Evolutionary conservation across 2,329 filamentous ascomycete genomes (phyloP).

Genomic region (Calonectria hawksworthii): DNA sequence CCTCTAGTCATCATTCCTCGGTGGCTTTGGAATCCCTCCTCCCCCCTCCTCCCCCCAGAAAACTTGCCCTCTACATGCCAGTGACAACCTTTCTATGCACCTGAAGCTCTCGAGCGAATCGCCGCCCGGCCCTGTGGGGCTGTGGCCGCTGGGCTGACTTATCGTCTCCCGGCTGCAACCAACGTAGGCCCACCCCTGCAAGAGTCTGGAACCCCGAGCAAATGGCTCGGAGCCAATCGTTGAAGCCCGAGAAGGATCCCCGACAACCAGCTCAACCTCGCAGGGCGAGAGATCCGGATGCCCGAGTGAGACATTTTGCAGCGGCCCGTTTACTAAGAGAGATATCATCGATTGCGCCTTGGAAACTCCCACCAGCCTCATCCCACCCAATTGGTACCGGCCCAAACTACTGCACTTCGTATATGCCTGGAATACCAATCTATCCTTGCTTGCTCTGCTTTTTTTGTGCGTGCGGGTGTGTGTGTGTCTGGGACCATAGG

Average conservation of each 20-base stretch:
- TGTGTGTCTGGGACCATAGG: not conserved
- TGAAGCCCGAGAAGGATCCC: conserved; percentile 17
- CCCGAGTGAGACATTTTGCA: not conserved
- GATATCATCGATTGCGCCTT: not conserved
- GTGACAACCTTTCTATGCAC: not conserved
- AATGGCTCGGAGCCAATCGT: not conserved
- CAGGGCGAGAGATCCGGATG: not conserved
- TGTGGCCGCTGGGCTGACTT: not conserved
- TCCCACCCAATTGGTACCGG: not conserved
- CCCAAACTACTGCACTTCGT: conserved; percentile 2
- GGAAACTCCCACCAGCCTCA: not conserved
- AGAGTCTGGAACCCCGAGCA: not conserved
- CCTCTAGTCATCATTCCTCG: not conserved
- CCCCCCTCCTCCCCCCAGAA: too few relatives aligned
- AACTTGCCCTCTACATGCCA: not conserved
- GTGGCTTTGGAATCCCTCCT: not conserved
- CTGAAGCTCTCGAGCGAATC: not conserved
- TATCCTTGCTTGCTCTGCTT: not conserved
- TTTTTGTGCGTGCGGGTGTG: not conserved
- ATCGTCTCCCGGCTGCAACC: not conserved
- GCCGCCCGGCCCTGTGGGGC: not conserved
- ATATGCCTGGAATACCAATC: not conserved
- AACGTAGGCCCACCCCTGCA: too few relatives aligned
- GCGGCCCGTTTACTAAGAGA: not conserved
- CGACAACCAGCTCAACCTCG: not conserved